Evolutionary conservation across 805 yeast genomes (phyloP), one percentile per base, ranked within the genome.

Genomic region (Pichia cabralensis): DNA sequence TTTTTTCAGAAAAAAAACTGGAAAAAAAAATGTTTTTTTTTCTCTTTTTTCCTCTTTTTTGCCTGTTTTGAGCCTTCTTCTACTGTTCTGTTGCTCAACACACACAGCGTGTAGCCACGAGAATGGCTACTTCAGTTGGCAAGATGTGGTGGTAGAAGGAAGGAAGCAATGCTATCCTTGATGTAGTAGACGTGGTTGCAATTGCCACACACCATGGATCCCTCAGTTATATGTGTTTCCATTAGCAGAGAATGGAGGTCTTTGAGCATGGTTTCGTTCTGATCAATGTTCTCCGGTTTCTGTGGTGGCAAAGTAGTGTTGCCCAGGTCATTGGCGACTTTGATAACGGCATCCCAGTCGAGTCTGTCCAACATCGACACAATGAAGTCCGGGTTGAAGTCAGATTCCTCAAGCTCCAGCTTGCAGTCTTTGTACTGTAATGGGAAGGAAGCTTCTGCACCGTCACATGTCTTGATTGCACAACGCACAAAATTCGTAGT

Each of bases 401-500:
- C 96, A 42, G 72, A 75, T 51, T 76, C 88, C 50, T 82, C 82
- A 49, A 76, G 80, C 12, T 71, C 80, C 23, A 92, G 62, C 46
- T 79, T 71, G 48, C 92, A 80, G 16, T 74, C 70, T 36, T 67
- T 56, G 53, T 69, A 89, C 40, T 67, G 65, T 37, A 92, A 67
- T 2, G 98, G 98, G 53, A 86, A 92, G 14, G 94, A 74, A 6
- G 75, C 73, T 11, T 72, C 70, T 6, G 89, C 70, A 11, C 75
- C 61, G 29, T 79, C 85, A 53, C 98, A 92, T 2, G 76, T 49
- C 50, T 80, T 78, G 41, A 85, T 81, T 1, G 97, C 86, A 60
- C 98, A 92, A 55, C 80, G 85, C 42, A 92, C 94, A 59, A 92
- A 92, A 59, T 92, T 92, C 10, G 96, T 83, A n/a, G 98, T 89